A percentile compares a stretch with the other conserved stretches of the same genome.
These are phyloP conservation scores for Posidonia oceanica DNA, from an alignment of 116 monocot genomes.

Conservation along the genomic window DNA sequence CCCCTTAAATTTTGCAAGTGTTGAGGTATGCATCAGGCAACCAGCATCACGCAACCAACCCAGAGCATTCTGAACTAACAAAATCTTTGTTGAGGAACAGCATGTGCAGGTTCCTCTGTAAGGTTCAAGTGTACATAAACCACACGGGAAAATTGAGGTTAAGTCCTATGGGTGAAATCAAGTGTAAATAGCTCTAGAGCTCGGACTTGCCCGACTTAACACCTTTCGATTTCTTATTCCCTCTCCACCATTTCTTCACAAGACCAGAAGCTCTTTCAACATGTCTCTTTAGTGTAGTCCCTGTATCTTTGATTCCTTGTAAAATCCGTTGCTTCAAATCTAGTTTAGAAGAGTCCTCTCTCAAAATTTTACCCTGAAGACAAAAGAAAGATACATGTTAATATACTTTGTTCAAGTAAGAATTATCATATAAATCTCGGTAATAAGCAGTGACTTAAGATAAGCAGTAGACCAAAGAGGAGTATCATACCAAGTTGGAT, in stretches of 20 bases:
- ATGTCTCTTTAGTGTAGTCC: slow-evolving; percentile 20
- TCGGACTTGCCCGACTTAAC: slow-evolving; percentile 27
- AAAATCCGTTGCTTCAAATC: slow-evolving; percentile 61
- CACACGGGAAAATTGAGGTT: neutral
- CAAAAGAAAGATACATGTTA: neutral
- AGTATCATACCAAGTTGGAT: slow-evolving; percentile 46
- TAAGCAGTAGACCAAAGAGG: neutral
- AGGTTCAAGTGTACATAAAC: neutral
- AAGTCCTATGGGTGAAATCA: neutral
- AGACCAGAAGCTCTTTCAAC: slow-evolving; percentile 16
- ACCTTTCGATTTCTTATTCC: slow-evolving; percentile 15
- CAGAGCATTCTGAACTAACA: too few relatives aligned
- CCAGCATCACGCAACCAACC: too few relatives aligned
- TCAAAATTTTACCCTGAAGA: slow-evolving; percentile 60
- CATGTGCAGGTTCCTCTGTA: neutral
- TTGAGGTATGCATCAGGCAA: too few relatives aligned
- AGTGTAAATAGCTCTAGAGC: slow-evolving; percentile 16
- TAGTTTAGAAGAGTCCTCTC: slow-evolving; percentile 29
- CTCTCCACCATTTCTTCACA: slow-evolving; percentile 51
- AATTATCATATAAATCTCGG: too few relatives aligned
- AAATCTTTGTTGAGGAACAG: too few relatives aligned
- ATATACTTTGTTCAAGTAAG: neutral
- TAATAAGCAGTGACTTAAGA: too few relatives aligned
- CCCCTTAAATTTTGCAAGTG: too few relatives aligned
- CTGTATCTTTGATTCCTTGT: slow-evolving; percentile 25